Conservation (phyloP, 768 basidiomycete genomes). For the Leccinum incarnatum region DNA sequence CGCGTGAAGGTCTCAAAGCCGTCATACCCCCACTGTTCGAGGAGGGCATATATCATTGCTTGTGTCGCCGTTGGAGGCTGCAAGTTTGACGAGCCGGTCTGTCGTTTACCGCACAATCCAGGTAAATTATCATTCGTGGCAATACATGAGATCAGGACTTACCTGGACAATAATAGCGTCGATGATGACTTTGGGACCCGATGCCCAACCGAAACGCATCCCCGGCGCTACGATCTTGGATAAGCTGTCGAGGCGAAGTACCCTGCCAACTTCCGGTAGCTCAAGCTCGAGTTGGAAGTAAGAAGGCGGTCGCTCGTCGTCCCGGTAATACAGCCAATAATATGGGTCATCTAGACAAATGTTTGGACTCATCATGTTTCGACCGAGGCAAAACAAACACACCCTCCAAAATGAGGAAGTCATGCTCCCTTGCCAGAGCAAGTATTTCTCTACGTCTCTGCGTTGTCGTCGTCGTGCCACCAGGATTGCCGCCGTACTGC, state of each 20-base stretch:
- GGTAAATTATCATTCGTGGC: not conserved
- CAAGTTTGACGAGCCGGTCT: conserved; percentile 68
- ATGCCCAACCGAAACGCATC: no score
- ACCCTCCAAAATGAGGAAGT: conserved; percentile 81
- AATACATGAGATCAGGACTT: no score
- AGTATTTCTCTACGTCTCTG: conserved; percentile 65
- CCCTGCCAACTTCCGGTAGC: conserved; percentile 20
- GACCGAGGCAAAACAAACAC: not conserved
- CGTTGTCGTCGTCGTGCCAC: conserved; percentile 67
- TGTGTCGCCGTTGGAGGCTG: conserved; percentile 61
- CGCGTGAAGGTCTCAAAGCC: conserved; percentile 65
- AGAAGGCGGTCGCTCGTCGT: conserved; percentile 38
- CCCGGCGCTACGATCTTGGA: conserved; percentile 38
- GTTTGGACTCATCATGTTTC: not conserved
- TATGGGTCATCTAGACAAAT: conserved; percentile 60
- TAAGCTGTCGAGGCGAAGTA: conserved; percentile 80
- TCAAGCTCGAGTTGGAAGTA: not conserved
- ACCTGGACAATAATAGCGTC: no score
- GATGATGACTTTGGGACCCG: no score
- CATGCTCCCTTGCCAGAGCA: conserved; percentile 58
- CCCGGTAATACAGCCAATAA: conserved; percentile 64
- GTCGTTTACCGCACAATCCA: conserved; percentile 3
- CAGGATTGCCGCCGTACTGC: conserved; percentile 77
- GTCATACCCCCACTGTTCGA: conserved; percentile 69
- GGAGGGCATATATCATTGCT: conserved; percentile 49